Evolutionary conservation across 805 yeast species (phyloP).

Genomic region (Myxozyma nipponensis): DNA sequence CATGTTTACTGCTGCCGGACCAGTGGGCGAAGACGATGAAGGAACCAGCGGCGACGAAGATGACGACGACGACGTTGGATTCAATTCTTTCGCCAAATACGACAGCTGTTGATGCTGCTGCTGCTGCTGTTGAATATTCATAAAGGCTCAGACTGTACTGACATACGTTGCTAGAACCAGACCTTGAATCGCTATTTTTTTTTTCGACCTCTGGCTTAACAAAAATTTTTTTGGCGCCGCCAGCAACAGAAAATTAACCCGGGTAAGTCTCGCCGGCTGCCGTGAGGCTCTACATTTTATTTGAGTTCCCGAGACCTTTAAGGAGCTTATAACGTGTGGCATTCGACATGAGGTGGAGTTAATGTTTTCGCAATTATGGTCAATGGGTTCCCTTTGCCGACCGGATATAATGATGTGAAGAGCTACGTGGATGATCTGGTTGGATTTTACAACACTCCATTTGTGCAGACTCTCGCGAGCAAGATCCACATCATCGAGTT

Average conservation of each 20-base stretch:
- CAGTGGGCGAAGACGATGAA: not conserved
- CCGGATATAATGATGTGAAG: constrained; percentile 14
- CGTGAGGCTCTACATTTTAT: not conserved
- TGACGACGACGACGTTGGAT: not conserved
- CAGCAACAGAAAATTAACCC: not conserved
- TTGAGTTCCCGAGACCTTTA: too few relatives aligned
- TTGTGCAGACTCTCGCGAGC: constrained; percentile 23
- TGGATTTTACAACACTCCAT: constrained; percentile 17
- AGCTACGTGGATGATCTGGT: constrained; percentile 13
- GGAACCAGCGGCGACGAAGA: not conserved
- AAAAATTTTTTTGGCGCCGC: not conserved
- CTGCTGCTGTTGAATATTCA: not conserved
- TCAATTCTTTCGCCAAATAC: not conserved
- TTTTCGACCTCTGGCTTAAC: not conserved
- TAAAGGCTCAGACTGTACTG: too few relatives aligned
- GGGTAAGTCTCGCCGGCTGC: not conserved
- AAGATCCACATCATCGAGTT: constrained; percentile 25
- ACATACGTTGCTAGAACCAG: too few relatives aligned
- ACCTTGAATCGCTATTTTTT: not conserved
- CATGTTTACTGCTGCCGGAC: too few relatives aligned
- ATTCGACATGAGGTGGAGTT: not conserved
- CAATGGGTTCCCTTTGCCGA: constrained; percentile 22
- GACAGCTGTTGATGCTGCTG: not conserved
- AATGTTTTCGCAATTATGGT: not conserved
- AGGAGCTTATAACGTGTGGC: too few relatives aligned